phyloP scores from a whole-genome alignment of 805 yeast genomes.

The Blastobotrys attinorum region DNA sequence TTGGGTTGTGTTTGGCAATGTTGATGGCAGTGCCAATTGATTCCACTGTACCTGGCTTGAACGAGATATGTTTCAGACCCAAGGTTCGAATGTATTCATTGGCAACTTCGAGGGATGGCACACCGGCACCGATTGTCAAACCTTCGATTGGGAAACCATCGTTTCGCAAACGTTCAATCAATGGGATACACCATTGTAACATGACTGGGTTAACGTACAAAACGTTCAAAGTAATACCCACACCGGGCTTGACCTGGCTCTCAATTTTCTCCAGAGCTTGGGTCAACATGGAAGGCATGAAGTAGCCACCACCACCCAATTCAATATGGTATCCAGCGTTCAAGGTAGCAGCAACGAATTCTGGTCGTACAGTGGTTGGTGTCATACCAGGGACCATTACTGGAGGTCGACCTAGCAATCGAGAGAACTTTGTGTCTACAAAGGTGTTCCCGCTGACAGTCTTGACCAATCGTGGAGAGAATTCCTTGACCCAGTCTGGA shows the following conservation, averaged over 20 bases:
- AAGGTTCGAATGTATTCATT: conserved; percentile 89
- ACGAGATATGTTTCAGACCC: conserved; percentile 87
- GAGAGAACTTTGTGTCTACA: conserved; percentile 91
- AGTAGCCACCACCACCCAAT: conserved; percentile 99
- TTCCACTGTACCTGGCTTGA: conserved; percentile 97
- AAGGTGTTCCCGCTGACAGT: conserved; percentile 57
- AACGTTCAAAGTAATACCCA: conserved; percentile 84
- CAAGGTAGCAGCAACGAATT: conserved; percentile 86
- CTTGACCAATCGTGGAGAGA: conserved; percentile 75
- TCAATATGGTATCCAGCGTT: conserved; percentile 97
- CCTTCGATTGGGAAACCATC: conserved; percentile 95
- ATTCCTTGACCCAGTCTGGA: conserved; percentile 84
- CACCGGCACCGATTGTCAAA: conserved; percentile 98
- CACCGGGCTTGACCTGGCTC: conserved; percentile 65
- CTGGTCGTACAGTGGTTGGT: conserved; percentile 93
- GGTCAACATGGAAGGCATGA: conserved; percentile 61
- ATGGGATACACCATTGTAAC: conserved; percentile 98
- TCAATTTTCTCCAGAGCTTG: conserved; percentile 70
- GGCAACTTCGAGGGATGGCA: conserved; percentile 95
- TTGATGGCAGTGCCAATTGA: conserved; percentile 78
- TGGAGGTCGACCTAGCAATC: conserved; percentile 90
- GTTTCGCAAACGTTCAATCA: conserved; percentile 79
- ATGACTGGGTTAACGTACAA: conserved; percentile 95
- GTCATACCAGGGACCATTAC: conserved; percentile 99
- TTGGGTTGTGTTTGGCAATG: conserved; percentile 93